Evolutionary conservation across 2,329 filamentous ascomycete species (phyloP), one percentile per base, ranked within the genome.

Genomic region (Eutypa lata): DNA sequence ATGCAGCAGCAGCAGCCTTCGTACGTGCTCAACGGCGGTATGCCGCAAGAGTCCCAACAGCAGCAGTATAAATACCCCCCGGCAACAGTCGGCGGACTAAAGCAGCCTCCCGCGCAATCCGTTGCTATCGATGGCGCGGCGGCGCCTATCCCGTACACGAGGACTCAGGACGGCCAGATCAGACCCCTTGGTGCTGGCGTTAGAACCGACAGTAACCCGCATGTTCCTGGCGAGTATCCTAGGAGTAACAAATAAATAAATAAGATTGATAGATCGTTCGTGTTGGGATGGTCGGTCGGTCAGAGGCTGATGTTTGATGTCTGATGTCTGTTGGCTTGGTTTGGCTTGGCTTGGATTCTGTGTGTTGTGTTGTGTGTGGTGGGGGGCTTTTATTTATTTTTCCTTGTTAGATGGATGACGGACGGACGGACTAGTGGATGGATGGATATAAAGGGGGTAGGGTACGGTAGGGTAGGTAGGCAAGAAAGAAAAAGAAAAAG

Each of bases 181-280:
- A 47, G 60, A 10, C 55, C 60, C 11, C 50, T 51, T 19, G 54
- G 57, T 28, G 54, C 53, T 21, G 54, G 57, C 33, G 54, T 53
- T 5, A 51, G 64, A n/a, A 60, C 54, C 13, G 63, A 59, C 13
- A 66, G 64, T 40, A 62, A 55, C 28, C 65, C 64, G 0, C 63
- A 68, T 24, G 63, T 68, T 10, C 65, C 65, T 2, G 65, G 65
- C 24, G 65, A 66, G 48, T 68, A 65, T 26, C 65, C 64, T 6
- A 56, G 59, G 21, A 62, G 58, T 43, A 56, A 53, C 26, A 31
- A 6, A 31, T n/a, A n/a, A n/a, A n/a, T n/a, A n/a, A n/a, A n/a
- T n/a, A n/a, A n/a, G n/a, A n/a, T n/a, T n/a, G n/a, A n/a, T n/a
- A n/a, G n/a, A n/a, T n/a, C n/a, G n/a, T n/a, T n/a, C n/a, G n/a